A percentile compares a stretch with the other conserved stretches of the same genome.
Conservation (phyloP, 2,329 filamentous ascomycete genomes). For the Dothiorella sarmentorum region DNA sequence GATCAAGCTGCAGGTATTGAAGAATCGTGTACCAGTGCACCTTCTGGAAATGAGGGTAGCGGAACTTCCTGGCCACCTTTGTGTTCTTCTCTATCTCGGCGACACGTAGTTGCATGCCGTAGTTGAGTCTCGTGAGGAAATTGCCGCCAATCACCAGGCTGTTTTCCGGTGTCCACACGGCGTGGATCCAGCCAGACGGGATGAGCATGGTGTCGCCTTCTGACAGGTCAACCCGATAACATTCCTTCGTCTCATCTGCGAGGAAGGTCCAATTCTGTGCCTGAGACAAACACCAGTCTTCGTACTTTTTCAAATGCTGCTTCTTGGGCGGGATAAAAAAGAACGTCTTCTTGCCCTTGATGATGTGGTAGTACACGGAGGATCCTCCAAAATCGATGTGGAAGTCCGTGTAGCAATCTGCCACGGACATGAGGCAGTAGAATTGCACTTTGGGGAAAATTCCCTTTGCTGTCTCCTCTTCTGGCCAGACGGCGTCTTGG, state of each 20-base stretch:
- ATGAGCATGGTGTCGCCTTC: conserved; percentile 69
- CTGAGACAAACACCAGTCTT: conserved; percentile 66
- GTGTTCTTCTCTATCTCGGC: conserved; percentile 65
- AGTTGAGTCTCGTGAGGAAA: conserved; percentile 63
- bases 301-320: conserved; percentile 66
- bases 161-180: conserved; percentile 67
- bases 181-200: conserved; percentile 69
- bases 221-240: conserved; percentile 62
- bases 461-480: conserved; percentile 50
- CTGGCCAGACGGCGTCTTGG: conserved; percentile 55
- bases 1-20: conserved; percentile 62
- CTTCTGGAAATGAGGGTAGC: conserved; percentile 67
- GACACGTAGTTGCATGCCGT: conserved; percentile 63
- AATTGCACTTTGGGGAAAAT: conserved; percentile 64
- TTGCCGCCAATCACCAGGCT: conserved; percentile 70
- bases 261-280: conserved; percentile 65
- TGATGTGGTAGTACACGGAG: conserved; percentile 67
- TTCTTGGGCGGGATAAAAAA: conserved; percentile 69
- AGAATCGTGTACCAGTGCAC: conserved; percentile 67
- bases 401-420: conserved; percentile 69
- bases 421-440: conserved; percentile 68
- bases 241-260: conserved; percentile 62
- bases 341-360: conserved; percentile 67
- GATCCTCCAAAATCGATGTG: conserved; percentile 70
- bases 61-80: conserved; percentile 62